phyloP scores from a whole-genome alignment of 2,329 filamentous ascomycete genomes.

The Cordyceps tenuipes region DNA sequence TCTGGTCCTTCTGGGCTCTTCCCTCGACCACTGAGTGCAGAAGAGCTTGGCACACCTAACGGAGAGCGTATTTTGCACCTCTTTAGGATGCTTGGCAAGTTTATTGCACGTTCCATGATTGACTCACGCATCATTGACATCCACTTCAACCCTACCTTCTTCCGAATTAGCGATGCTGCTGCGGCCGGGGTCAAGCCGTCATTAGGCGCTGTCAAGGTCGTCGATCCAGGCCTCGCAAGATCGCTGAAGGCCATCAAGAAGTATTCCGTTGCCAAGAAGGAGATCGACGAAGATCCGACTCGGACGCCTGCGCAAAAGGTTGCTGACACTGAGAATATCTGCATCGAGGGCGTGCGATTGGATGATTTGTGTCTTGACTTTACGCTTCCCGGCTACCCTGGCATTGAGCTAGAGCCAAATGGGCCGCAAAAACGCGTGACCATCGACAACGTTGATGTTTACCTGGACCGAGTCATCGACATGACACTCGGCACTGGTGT shows the following conservation, averaged over 20 bases:
- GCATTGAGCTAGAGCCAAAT: constrained; percentile 70
- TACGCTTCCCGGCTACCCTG: constrained; percentile 82
- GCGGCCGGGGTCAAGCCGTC: constrained; percentile 64
- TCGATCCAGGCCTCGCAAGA: constrained; percentile 77
- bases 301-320: constrained; percentile 64
- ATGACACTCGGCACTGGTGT: constrained; percentile 87
- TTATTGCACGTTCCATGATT: constrained; percentile 95
- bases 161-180: constrained; percentile 73
- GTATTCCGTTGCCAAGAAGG: constrained; percentile 74
- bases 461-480: constrained; percentile 84
- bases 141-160: constrained; percentile 95
- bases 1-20: constrained; percentile 81
- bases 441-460: constrained; percentile 83
- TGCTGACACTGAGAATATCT: constrained; percentile 58
- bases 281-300: constrained; percentile 62
- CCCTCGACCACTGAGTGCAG: constrained; percentile 78
- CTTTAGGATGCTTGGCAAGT: constrained; percentile 92
- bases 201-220: constrained; percentile 78
- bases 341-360: constrained; percentile 66
- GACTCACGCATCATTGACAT: constrained; percentile 97
- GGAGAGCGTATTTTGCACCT: constrained; percentile 82
- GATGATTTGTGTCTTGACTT: constrained; percentile 92
- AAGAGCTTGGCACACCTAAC: constrained; percentile 63
- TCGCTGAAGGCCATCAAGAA: constrained; percentile 83
- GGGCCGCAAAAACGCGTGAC: constrained; percentile 70